Conservation (phyloP, 192 early-diverging fungal genomes). For the Phycomyces nitens region DNA sequence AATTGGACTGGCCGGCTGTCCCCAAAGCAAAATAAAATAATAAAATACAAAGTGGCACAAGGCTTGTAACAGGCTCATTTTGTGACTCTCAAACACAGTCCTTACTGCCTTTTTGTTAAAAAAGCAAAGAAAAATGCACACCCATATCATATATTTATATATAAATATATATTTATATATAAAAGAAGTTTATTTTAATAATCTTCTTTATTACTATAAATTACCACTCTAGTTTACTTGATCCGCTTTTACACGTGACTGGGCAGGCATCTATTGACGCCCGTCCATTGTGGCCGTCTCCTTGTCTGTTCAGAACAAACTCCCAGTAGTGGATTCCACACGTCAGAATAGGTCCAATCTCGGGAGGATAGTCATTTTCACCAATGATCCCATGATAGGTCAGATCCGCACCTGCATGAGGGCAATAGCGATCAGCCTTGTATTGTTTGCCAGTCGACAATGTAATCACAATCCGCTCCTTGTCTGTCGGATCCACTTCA, state of each 20-base stretch:
- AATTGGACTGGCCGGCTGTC: too few species aligned
- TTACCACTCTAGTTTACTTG: too few species aligned
- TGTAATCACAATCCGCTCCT: slow-evolving; percentile 31
- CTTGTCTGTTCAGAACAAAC: slow-evolving; percentile 29
- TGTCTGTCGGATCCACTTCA: slow-evolving; percentile 23
- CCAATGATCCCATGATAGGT: slow-evolving; percentile 21
- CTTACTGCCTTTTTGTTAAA: too few species aligned
- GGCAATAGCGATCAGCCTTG: slow-evolving; percentile 35
- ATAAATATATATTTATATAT: too few species aligned
- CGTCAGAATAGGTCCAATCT: slow-evolving; percentile 35
- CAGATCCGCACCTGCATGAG: slow-evolving; percentile 36
- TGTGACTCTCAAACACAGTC: too few species aligned
- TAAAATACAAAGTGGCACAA: too few species aligned
- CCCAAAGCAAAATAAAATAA: too few species aligned
- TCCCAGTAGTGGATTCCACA: slow-evolving; percentile 41
- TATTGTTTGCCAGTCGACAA: slow-evolving; percentile 32
- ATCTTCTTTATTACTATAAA: too few species aligned
- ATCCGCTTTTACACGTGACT: neutral
- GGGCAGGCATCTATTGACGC: slow-evolving; percentile 33
- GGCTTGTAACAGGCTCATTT: too few species aligned
- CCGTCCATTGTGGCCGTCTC: slow-evolving; percentile 17
- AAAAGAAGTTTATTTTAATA: too few species aligned
- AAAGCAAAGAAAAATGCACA: too few species aligned
- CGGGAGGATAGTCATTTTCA: slow-evolving; percentile 31
- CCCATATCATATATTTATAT: too few species aligned